phyloP scores from a whole-genome alignment of 2,329 filamentous ascomycete species.

The Cladophialophora bantiana region DNA sequence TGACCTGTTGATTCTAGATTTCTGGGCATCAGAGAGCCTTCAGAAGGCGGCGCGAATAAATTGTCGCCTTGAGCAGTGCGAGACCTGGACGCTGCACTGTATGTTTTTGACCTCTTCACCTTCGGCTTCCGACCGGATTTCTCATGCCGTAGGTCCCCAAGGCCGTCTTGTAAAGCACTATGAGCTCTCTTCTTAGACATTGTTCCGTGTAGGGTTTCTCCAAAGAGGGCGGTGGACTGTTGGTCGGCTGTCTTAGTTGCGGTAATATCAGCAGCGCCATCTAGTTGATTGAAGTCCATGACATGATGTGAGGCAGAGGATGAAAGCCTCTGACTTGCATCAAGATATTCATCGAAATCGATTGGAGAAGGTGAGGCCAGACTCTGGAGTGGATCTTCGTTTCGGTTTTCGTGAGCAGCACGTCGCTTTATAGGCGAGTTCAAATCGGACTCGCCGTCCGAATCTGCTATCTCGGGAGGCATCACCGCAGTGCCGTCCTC shows the following conservation, averaged over 20 bases:
- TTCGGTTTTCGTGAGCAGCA: background rate
- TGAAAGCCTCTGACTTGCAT: conserved; percentile 35
- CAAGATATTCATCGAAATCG: conserved; percentile 37
- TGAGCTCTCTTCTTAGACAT: conserved; percentile 31
- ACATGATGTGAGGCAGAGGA: conserved; percentile 22
- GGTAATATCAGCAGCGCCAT: conserved; percentile 5
- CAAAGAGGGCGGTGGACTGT: conserved; percentile 6
- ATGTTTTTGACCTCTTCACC: conserved; percentile 32
- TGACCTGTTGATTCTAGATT: background rate
- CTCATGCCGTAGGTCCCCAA: background rate
- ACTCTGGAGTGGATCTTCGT: background rate
- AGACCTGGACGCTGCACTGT: conserved; percentile 27
- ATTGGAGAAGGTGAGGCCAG: conserved; percentile 26
- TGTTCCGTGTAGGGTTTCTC: conserved; percentile 3
- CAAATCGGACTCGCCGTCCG: conserved; percentile 39
- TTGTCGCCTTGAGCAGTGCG: conserved; percentile 18
- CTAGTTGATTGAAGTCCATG: background rate
- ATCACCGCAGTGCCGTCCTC: conserved; percentile 21
- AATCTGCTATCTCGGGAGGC: conserved; percentile 40
- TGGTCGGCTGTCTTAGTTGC: background rate
- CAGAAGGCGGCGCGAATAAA: conserved; percentile 21
- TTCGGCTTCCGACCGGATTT: conserved; percentile 13
- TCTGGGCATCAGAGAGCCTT: background rate
- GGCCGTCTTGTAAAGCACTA: conserved; percentile 22
- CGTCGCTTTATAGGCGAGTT: conserved; percentile 23